A percentile compares a stretch with the other conserved stretches of the same genome.
These are phyloP conservation scores for Auriscalpium microsporum DNA, from an alignment of 768 basidiomycete genomes.

Conservation along the genomic window DNA sequence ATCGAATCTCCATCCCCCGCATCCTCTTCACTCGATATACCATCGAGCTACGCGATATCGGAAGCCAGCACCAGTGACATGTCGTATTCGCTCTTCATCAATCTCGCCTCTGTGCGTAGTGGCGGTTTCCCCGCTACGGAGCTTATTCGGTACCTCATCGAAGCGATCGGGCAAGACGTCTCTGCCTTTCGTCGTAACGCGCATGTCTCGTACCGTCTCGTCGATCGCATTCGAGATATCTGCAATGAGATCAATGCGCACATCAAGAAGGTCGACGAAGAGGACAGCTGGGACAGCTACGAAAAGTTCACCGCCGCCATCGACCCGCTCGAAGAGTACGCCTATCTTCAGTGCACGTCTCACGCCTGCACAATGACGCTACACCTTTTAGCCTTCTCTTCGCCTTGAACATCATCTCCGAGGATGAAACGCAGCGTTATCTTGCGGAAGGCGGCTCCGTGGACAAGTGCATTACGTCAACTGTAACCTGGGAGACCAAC, in stretches of 20 bases:
- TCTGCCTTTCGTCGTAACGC: constrained; percentile 13
- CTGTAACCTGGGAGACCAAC: constrained; percentile 2
- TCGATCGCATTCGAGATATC: constrained; percentile 12
- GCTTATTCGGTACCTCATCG: constrained; percentile 11
- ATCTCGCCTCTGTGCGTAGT: neutral
- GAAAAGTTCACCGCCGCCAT: constrained; percentile 14
- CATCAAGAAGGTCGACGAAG: constrained; percentile 9
- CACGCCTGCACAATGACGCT: neutral
- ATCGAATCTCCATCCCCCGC: too few species aligned
- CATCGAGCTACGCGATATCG: too few species aligned
- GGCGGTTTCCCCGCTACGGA: constrained; percentile 8
- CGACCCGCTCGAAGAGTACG: constrained; percentile 15
- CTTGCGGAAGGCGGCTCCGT: neutral
- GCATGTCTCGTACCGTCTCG: constrained; percentile 13
- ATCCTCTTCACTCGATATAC: too few species aligned
- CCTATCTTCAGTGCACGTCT: neutral
- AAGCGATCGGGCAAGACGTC: constrained; percentile 10
- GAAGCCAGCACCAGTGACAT: neutral
- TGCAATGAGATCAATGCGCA: constrained; percentile 8
- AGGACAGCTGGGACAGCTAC: constrained; percentile 7
- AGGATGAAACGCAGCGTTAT: constrained; percentile 5
- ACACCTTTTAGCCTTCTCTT: constrained; percentile 1
- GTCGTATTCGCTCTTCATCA: neutral
- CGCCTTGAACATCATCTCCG: neutral
- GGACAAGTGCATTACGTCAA: neutral